Percentiles rank a stretch among this genome's conserved stretches.
Conservation (phyloP, 805 yeast species). For the Candida glaebosa region DNA sequence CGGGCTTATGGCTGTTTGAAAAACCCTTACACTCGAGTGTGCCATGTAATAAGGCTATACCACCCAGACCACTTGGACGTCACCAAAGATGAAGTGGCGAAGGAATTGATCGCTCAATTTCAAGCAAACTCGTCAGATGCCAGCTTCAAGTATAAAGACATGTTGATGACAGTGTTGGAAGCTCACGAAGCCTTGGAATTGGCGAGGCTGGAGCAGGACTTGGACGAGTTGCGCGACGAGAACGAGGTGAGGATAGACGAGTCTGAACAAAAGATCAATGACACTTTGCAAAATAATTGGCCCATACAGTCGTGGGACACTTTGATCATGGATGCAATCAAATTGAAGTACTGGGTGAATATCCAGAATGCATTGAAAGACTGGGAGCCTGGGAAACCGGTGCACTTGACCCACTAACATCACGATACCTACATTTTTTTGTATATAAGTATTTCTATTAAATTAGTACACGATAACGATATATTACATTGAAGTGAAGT, state of each 20-base stretch:
- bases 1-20: slow-evolving; percentile 71
- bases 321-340: slow-evolving; percentile 65
- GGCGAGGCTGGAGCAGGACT: slow-evolving; percentile 56
- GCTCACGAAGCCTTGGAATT: slow-evolving; percentile 80
- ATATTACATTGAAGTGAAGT: slow-evolving; percentile 1
- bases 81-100: slow-evolving; percentile 52
- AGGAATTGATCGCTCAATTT: slow-evolving; percentile 40
- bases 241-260: slow-evolving; percentile 54
- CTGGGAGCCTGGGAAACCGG: slow-evolving; percentile 72
- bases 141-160: slow-evolving; percentile 43
- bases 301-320: slow-evolving; percentile 44
- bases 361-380: slow-evolving; percentile 69
- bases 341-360: slow-evolving; percentile 80
- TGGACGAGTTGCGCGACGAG: slow-evolving; percentile 47
- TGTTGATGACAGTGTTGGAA: slow-evolving; percentile 76
- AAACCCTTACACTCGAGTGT: slow-evolving; percentile 62
- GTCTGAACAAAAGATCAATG: slow-evolving; percentile 42
- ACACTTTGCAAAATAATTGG: slow-evolving; percentile 37
- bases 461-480: background rate
- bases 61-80: slow-evolving; percentile 48
- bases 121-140: slow-evolving; percentile 28
- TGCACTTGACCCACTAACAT: slow-evolving; percentile 56
- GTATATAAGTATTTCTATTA: background rate
- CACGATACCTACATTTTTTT: background rate
- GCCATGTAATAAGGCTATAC: slow-evolving; percentile 31